Evolutionary conservation across 2,329 filamentous ascomycete genomes (phyloP).

Genomic region (Colletotrichum tofieldiae): DNA sequence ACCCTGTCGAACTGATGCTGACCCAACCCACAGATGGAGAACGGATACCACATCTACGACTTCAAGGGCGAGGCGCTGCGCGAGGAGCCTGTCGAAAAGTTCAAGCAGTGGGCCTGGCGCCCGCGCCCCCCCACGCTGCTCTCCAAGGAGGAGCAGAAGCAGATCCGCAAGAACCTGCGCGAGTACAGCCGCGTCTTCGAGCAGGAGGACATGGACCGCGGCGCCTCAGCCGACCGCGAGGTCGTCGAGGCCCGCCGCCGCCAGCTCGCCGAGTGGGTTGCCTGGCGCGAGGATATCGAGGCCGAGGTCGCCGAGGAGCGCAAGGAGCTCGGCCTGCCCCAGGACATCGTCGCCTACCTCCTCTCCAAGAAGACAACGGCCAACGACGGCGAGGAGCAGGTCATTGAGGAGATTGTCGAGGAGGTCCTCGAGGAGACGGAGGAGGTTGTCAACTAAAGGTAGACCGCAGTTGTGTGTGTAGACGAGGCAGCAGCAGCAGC

Average conservation of each 20-base stretch:
- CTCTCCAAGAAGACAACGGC: constrained; percentile 68
- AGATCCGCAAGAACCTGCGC: constrained; percentile 96
- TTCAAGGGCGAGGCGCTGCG: constrained; percentile 92
- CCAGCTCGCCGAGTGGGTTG: constrained; percentile 89
- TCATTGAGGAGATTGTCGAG: constrained; percentile 91
- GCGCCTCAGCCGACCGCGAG: constrained; percentile 92
- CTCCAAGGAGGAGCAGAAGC: constrained; percentile 96
- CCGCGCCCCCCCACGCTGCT: constrained; percentile 93
- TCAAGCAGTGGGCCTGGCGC: constrained; percentile 98
- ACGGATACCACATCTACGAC: constrained; percentile 98
- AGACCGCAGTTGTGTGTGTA: constrained; percentile 12
- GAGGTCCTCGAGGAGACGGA: constrained; percentile 90
- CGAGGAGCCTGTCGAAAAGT: constrained; percentile 94
- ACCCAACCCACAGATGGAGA: constrained; percentile 84
- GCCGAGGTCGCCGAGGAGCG: constrained; percentile 82
- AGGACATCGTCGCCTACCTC: constrained; percentile 75
- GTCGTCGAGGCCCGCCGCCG: constrained; percentile 90
- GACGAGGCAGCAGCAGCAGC: constrained; percentile 21
- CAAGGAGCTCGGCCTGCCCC: constrained; percentile 75
- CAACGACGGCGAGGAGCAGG: constrained; percentile 78
- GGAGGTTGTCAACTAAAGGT: constrained; percentile 70
- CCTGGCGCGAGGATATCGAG: constrained; percentile 84
- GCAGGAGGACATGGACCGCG: constrained; percentile 93
- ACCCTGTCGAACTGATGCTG: background rate
- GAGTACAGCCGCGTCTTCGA: constrained; percentile 97